phyloP scores from a whole-genome alignment of 108 stramenopile genomes.

The Thalassiosira profunda region DNA sequence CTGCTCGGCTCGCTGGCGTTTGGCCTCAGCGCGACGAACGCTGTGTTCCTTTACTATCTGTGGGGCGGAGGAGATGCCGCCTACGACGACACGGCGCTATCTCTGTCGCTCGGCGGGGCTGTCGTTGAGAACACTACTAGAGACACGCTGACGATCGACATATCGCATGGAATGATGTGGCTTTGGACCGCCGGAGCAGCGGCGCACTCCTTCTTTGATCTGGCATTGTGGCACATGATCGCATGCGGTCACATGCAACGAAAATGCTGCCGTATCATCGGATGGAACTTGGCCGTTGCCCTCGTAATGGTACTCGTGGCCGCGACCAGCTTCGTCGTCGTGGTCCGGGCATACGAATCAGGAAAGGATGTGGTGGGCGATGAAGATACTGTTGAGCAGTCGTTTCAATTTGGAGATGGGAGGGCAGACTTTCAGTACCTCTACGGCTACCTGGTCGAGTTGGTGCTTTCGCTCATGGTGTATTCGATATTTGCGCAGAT shows the following conservation, averaged over 20 bases:
- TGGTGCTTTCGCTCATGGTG: constrained; percentile 57
- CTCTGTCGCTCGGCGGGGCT: too few species aligned
- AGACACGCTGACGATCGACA: constrained; percentile 8
- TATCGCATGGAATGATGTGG: constrained; percentile 52
- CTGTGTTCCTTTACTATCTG: constrained; percentile 49
- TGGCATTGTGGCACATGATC: constrained; percentile 63
- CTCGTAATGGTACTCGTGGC: constrained; percentile 36
- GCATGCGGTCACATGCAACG: constrained; percentile 50
- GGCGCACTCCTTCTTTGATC: constrained; percentile 65
- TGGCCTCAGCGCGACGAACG: constrained; percentile 34
- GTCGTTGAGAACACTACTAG: not conserved
- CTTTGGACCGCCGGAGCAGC: constrained; percentile 76
- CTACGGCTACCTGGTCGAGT: constrained; percentile 62
- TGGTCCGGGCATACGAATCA: constrained; percentile 54
- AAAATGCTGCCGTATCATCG: constrained; percentile 31
- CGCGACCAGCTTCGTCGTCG: constrained; percentile 50
- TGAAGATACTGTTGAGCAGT: not conserved
- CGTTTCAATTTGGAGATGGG: not conserved
- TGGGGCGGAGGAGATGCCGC: constrained; percentile 8
- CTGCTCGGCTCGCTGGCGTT: constrained; percentile 36
- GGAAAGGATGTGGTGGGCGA: not conserved
- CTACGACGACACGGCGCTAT: too few species aligned
- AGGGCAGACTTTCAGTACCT: constrained; percentile 58
- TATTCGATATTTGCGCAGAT: constrained; percentile 68
- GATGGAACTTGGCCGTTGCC: constrained; percentile 37